phyloP scores from a whole-genome alignment of 352 stramenopile species.

The Pilasporangium apinafurcum region DNA sequence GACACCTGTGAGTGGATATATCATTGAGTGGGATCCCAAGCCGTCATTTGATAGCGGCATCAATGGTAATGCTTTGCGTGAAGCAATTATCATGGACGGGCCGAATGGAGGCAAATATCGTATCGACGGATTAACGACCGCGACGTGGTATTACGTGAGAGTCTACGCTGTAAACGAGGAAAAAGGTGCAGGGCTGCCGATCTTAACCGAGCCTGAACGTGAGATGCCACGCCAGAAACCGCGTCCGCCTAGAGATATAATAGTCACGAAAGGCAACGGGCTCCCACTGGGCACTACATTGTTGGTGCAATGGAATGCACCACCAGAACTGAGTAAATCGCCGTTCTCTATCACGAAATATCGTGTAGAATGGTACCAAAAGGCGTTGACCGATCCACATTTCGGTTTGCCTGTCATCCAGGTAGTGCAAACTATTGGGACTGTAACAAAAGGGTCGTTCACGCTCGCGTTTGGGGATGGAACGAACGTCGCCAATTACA shows the following conservation, averaged over 20 bases:
- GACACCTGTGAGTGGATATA: slow-evolving; percentile 79
- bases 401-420: slow-evolving; percentile 57
- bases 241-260: slow-evolving; percentile 17
- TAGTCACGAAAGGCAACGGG: slow-evolving; percentile 24
- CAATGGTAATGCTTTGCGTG: slow-evolving; percentile 43
- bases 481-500: slow-evolving; percentile 1
- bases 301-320: slow-evolving; percentile 43
- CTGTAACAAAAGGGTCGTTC: slow-evolving; percentile 49
- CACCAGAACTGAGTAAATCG: slow-evolving; percentile 9
- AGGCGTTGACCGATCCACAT: slow-evolving; percentile 33
- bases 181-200: slow-evolving; percentile 30
- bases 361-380: slow-evolving; percentile 72
- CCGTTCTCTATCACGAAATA: slow-evolving; percentile 22
- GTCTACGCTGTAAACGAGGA: slow-evolving; percentile 66
- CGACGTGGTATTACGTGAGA: slow-evolving; percentile 52
- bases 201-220: slow-evolving; percentile 32
- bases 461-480: slow-evolving; percentile 50
- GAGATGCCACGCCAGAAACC: slow-evolving; percentile 73
- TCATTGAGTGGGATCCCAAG: slow-evolving; percentile 88
- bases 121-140: slow-evolving; percentile 43
- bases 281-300: slow-evolving; percentile 36
- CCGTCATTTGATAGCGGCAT: slow-evolving; percentile 66
- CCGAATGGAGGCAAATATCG: slow-evolving; percentile 22
- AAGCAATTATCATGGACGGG: slow-evolving; percentile 19
- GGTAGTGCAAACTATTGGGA: slow-evolving; percentile 37